Evolutionary conservation across 2,329 filamentous ascomycete species (phyloP).

Genomic region (Zasmidium citrigriseum): DNA sequence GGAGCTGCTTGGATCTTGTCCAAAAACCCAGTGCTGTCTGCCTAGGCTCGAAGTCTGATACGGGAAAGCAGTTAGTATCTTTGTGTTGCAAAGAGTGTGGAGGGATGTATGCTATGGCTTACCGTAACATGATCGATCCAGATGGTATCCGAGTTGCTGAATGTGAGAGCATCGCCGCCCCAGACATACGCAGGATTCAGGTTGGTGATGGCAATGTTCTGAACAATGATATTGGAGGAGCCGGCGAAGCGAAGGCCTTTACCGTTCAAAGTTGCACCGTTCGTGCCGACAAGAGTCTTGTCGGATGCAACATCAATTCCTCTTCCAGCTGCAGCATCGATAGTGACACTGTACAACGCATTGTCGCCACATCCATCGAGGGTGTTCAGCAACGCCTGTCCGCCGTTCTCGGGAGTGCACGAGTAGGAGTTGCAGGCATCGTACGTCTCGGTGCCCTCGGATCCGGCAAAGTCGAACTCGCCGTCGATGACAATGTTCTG

Average conservation of each 20-base stretch:
- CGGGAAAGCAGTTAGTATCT: too few relatives aligned
- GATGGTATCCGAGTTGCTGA: slow-evolving; percentile 34
- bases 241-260: slow-evolving; percentile 41
- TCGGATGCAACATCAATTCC: slow-evolving; percentile 41
- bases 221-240: slow-evolving; percentile 56
- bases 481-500: slow-evolving; percentile 61
- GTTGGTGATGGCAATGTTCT: slow-evolving; percentile 39
- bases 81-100: too few relatives aligned
- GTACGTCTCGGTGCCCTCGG: slow-evolving; percentile 53
- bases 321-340: slow-evolving; percentile 54
- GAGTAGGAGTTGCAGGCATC: slow-evolving; percentile 48
- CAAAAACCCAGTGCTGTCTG: slow-evolving; percentile 63
- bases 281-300: slow-evolving; percentile 43
- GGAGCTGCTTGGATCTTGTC: slow-evolving; percentile 53
- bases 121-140: slow-evolving; percentile 37
- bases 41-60: slow-evolving; percentile 57
- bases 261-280: slow-evolving; percentile 41
- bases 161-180: slow-evolving; percentile 38
- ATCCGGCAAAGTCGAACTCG: slow-evolving; percentile 53
- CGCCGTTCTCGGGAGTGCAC: not conserved
- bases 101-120: too few relatives aligned
- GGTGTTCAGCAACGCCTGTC: slow-evolving; percentile 41
- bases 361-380: slow-evolving; percentile 48
- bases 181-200: slow-evolving; percentile 39
- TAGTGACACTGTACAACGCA: slow-evolving; percentile 17